phyloP scores from a whole-genome alignment of 371 early-diverging fungal genomes.

The Caulochytrium protostelioides region DNA sequence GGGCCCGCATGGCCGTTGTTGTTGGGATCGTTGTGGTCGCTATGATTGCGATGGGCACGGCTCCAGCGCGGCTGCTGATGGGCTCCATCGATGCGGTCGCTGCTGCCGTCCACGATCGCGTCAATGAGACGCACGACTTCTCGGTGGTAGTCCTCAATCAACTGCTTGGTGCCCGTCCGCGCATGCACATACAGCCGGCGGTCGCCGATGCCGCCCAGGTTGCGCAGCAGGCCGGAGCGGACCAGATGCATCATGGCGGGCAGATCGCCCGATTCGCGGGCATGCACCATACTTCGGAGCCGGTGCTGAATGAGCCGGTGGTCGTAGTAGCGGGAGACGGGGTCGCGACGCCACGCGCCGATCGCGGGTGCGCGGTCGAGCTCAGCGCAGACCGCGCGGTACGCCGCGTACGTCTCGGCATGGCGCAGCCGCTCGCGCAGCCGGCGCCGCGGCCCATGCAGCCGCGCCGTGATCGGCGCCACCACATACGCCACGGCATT shows the following conservation, averaged over 20 bases:
- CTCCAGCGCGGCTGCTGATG: too few relatives aligned
- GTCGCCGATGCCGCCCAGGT: constrained; percentile 49
- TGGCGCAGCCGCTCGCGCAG: too few relatives aligned
- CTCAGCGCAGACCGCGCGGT: too few relatives aligned
- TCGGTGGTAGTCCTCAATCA: constrained; percentile 46
- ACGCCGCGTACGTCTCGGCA: too few relatives aligned
- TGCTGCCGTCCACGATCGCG: constrained; percentile 27
- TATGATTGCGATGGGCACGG: too few relatives aligned
- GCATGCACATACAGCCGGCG: constrained; percentile 21
- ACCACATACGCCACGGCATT: too few relatives aligned
- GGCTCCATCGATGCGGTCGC: too few relatives aligned
- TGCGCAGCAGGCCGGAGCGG: constrained; percentile 37
- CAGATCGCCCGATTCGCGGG: constrained; percentile 28
- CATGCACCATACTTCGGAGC: constrained; percentile 25
- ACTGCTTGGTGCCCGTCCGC: constrained; percentile 31
- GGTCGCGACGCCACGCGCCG: constrained; percentile 3
- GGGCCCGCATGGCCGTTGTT: too few relatives aligned
- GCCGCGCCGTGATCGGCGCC: too few relatives aligned
- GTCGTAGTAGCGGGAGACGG: constrained; percentile 23
- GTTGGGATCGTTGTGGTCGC: constrained; percentile 12
- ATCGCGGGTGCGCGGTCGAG: too few relatives aligned
- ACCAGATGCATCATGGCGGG: constrained; percentile 35
- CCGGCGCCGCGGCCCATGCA: too few relatives aligned
- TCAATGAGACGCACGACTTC: constrained; percentile 38
- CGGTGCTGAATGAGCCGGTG: constrained; percentile 35